phyloP scores from a whole-genome alignment of 1,284 basidiomycete genomes.

The Fomitopsis schrenkii region DNA sequence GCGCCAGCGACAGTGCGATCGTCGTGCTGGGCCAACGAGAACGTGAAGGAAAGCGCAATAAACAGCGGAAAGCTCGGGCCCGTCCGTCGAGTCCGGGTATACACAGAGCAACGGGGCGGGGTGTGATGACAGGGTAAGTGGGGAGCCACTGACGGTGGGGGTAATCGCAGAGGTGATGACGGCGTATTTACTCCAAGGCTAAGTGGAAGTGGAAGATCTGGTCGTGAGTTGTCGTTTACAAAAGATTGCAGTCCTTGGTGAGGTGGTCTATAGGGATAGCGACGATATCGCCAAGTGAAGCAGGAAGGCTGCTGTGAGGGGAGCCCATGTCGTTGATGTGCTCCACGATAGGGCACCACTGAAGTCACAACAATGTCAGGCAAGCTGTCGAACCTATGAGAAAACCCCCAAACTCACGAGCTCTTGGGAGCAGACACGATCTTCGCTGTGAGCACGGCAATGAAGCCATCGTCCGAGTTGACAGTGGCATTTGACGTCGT shows the following conservation, averaged over 20 bases:
- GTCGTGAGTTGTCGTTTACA: conserved; percentile 2
- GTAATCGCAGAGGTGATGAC: not conserved
- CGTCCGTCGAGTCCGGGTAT: conserved; percentile 9
- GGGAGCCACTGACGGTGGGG: not conserved
- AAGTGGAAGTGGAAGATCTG: not conserved
- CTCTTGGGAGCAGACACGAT: conserved; percentile 44
- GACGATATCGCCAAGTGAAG: conserved; percentile 1
- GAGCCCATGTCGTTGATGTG: not conserved
- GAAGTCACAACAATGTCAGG: not conserved
- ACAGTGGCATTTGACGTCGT: conserved; percentile 55
- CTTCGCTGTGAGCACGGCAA: conserved; percentile 78
- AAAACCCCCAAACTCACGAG: conserved; percentile 11
- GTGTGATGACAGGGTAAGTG: not conserved
- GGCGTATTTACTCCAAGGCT: not conserved
- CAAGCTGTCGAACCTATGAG: not conserved
- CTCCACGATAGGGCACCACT: conserved; percentile 2
- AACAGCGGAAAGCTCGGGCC: conserved; percentile 2
- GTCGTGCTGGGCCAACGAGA: not conserved
- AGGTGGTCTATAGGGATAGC: conserved; percentile 4
- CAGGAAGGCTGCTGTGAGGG: not conserved
- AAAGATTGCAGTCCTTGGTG: not conserved
- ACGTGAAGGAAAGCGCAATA: not conserved
- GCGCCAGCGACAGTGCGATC: not conserved
- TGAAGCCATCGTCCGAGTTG: conserved; percentile 80
- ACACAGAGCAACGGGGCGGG: conserved; percentile 2